These are phyloP conservation scores for Populus ilicifolia DNA, from an alignment of 345 rosid genomes.

Conservation along the genomic window DNA sequence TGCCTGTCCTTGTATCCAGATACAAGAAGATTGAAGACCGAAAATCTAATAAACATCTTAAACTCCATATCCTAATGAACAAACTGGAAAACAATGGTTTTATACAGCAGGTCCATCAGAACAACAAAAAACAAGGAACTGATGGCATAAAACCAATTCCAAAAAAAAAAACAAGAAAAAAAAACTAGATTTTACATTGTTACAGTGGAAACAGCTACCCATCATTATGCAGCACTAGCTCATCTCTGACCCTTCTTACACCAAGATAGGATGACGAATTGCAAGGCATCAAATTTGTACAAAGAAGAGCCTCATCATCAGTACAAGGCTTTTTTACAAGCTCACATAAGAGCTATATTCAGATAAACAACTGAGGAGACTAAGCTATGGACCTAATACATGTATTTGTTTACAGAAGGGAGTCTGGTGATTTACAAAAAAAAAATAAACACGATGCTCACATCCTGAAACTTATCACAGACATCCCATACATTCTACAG, in stretches of 20 bases:
- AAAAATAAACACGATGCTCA: not conserved
- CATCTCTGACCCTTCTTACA: slow-evolving; percentile 16
- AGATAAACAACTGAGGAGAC: slow-evolving; percentile 26
- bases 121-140: slow-evolving; percentile 3
- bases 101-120: not conserved
- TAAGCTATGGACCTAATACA: slow-evolving; percentile 30
- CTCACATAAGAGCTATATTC: slow-evolving; percentile 14
- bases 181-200: not conserved
- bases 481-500: slow-evolving; percentile 19
- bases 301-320: slow-evolving; percentile 18
- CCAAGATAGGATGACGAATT: slow-evolving; percentile 15
- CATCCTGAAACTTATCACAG: slow-evolving; percentile 10
- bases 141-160: not conserved
- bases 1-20: not conserved
- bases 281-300: slow-evolving; percentile 15
- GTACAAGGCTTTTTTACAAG: slow-evolving; percentile 28
- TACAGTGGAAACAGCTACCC: slow-evolving; percentile 20
- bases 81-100: not conserved
- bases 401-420: slow-evolving; percentile 19
- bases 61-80: slow-evolving; percentile 4
- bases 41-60: slow-evolving; percentile 6
- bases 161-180: not conserved
- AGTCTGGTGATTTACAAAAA: slow-evolving; percentile 16
- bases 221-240: slow-evolving; percentile 12
- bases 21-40: not conserved